A percentile compares a stretch with the other conserved stretches of the same genome.
Conservation (phyloP, 2,329 filamentous ascomycete species). For the Blastomyces emzantsi region DNA sequence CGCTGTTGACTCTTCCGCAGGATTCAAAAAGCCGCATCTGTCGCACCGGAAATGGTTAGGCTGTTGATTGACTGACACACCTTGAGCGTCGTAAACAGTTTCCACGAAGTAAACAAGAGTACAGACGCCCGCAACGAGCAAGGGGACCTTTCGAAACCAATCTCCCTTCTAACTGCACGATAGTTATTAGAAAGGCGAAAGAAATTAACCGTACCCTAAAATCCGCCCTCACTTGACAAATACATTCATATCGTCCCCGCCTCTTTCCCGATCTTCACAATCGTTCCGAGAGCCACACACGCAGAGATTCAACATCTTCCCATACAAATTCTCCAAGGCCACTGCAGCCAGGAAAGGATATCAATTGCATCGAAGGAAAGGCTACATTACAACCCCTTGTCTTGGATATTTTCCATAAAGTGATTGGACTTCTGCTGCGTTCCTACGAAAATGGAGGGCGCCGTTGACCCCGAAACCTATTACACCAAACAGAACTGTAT, state of each 20-base stretch:
- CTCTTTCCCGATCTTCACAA: background rate
- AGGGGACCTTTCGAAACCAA: background rate
- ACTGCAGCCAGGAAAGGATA: background rate
- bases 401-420: background rate
- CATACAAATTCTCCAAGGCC: background rate
- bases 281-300: background rate
- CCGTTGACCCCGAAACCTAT: slow-evolving; percentile 75
- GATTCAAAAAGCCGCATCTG: background rate
- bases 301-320: background rate
- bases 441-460: slow-evolving; percentile 36
- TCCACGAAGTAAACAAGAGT: background rate
- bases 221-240: background rate
- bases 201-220: background rate
- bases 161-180: background rate
- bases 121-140: background rate
- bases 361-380: background rate
- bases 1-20: background rate
- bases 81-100: background rate
- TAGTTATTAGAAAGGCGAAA: background rate
- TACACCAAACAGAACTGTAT: slow-evolving; percentile 93
- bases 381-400: background rate
- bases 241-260: background rate
- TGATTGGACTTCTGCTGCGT: background rate
- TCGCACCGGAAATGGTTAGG: slow-evolving; percentile 3
- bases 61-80: background rate